Percentiles rank a stretch among this genome's conserved stretches.
These are phyloP conservation scores for Podila epicladia DNA, from an alignment of 192 early-diverging fungal genomes.

Conservation along the genomic window DNA sequence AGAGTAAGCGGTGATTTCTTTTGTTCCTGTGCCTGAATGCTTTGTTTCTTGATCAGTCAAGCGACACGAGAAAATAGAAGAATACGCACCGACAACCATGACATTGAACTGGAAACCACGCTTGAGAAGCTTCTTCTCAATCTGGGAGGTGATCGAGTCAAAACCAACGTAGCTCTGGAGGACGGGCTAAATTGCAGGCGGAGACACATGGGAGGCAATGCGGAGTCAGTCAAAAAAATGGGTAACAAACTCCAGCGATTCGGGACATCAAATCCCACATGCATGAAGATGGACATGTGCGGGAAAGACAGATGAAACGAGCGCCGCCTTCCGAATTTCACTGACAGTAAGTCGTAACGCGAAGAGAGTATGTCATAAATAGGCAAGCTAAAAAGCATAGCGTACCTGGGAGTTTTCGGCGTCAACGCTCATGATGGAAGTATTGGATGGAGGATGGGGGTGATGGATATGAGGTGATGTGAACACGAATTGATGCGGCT, in stretches of 20 bases:
- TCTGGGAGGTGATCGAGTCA: conserved; percentile 96
- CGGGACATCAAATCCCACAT: too few species aligned
- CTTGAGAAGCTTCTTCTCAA: conserved; percentile 97
- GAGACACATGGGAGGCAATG: background rate
- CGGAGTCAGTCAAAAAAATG: background rate
- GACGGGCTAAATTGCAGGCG: conserved; percentile 53
- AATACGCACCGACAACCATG: conserved; percentile 92
- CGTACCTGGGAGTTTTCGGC: conserved; percentile 48
- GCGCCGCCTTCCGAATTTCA: background rate
- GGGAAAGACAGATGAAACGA: background rate
- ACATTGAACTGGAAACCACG: conserved; percentile 98
- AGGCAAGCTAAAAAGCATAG: background rate
- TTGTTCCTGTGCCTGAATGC: background rate
- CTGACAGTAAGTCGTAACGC: background rate
- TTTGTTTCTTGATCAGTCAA: background rate
- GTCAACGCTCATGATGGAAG: conserved; percentile 44
- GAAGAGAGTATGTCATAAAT: background rate
- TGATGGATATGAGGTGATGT: background rate
- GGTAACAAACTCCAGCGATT: background rate
- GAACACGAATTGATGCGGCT: background rate
- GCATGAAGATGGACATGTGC: background rate
- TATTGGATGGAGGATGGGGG: background rate
- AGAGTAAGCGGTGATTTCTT: conserved; percentile 2
- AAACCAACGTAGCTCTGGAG: conserved; percentile 97
- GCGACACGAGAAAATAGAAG: background rate